These are phyloP conservation scores for Pseudocercospora musae DNA, from an alignment of 2,329 filamentous ascomycete genomes.

Conservation along the genomic window DNA sequence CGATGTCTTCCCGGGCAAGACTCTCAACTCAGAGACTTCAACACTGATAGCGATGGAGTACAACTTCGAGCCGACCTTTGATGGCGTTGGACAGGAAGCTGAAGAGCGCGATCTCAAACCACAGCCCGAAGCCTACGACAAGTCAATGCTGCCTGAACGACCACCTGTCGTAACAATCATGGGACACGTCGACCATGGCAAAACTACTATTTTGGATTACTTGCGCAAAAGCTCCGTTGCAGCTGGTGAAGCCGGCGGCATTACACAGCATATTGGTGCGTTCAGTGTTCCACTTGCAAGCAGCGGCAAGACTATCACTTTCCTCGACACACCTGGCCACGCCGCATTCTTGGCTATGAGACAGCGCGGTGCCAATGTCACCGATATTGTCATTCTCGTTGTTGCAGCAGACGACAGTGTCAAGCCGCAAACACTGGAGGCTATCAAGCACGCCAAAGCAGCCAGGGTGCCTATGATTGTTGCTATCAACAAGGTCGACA, in stretches of 20 bases:
- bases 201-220: constrained; percentile 93
- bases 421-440: constrained; percentile 94
- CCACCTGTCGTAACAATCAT: constrained; percentile 98
- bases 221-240: constrained; percentile 89
- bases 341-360: constrained; percentile 95
- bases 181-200: constrained; percentile 98
- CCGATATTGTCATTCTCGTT: constrained; percentile 92
- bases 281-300: constrained; percentile 79
- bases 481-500: constrained; percentile 96
- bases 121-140: constrained; percentile 66
- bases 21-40: constrained; percentile 87
- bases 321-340: constrained; percentile 94
- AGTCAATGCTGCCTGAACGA: constrained; percentile 64
- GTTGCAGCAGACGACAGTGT: constrained; percentile 97
- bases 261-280: constrained; percentile 97
- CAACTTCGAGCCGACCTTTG: constrained; percentile 74
- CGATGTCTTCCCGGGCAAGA: constrained; percentile 73
- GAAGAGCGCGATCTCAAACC: constrained; percentile 68
- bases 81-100: constrained; percentile 51
- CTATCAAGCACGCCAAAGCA: constrained; percentile 84
- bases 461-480: constrained; percentile 94
- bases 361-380: constrained; percentile 89
- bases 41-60: constrained; percentile 89
- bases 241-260: constrained; percentile 88
- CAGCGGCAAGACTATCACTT: constrained; percentile 85